Evolutionary conservation across 805 yeast genomes (phyloP), one percentile per base, ranked within the genome.

Genomic region (Metschnikowia rubicola): DNA sequence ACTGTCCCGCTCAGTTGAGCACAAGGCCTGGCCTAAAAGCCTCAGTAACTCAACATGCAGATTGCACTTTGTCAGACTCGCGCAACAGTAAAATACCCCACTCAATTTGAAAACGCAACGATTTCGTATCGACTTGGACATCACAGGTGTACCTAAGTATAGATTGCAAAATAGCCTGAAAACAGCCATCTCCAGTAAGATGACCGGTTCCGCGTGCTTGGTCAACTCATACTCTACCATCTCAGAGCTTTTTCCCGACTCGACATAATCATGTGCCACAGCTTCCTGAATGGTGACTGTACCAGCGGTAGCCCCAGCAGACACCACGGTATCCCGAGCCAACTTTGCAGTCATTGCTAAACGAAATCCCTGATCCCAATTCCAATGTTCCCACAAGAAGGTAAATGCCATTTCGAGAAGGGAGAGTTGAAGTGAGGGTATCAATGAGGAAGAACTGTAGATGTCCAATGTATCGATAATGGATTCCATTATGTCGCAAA

Each of bases 321-420:
- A 46, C 8, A 46, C 46, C 10, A 46, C 21, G 11, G 44, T 38
- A 12, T 46, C 44, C 12, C 41, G 30, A 32, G 40, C 37, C 37
- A 46, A 31, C 21, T 45, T 47, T 15, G 48, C 43, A 26, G 44
- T 47, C 30, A 38, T 19, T 3, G 42, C 39, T 15, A 41, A 35
- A 29, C 47, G 35, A 5, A 37, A 33, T 26, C 49, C 43, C 41
- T 41, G 35, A 4, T 45, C 46, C 43, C 47, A 46, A 30, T 50
- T 43, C 58, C 58, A 54, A 32, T 54, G 58, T 17, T 48, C 53
- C 58, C 58, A 54, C 8, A 39, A 32, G 21, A 52, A 44, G 10
- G 50, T 40, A 10, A 37, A 35, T 1, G 50, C 53, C 29, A 54
- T 19, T 33, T 54, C 56, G 17, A 50, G 41, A 29, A 53, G 47